A percentile compares a stretch with the other conserved stretches of the same genome.
Conservation (phyloP, 306 rosid species). For the Castanopsis chinensis region DNA sequence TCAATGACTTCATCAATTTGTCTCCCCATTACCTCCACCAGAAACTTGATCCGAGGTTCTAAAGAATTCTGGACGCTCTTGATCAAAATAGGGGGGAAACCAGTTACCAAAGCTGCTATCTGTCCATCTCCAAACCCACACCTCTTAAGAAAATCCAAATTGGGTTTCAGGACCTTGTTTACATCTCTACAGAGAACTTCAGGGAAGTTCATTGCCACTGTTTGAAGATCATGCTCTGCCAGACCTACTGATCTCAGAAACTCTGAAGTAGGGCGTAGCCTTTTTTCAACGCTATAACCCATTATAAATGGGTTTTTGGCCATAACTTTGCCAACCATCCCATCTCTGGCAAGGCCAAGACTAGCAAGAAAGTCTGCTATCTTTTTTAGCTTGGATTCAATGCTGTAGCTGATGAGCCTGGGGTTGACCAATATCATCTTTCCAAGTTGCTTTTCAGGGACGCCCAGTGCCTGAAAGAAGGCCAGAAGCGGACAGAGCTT, state of each 20-base stretch:
- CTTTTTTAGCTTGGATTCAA: conserved; percentile 66
- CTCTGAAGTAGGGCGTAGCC: conserved; percentile 67
- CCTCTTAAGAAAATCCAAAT: conserved; percentile 50
- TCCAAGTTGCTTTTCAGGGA: conserved; percentile 79
- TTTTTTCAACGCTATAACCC: conserved; percentile 82
- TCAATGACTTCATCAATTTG: conserved; percentile 60
- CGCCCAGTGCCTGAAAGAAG: conserved; percentile 75
- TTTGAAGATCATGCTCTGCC: conserved; percentile 57
- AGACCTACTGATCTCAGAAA: conserved; percentile 69
- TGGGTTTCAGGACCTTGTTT: conserved; percentile 64
- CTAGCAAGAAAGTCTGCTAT: conserved; percentile 67
- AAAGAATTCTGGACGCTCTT: conserved; percentile 78
- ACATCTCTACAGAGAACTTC: conserved; percentile 80
- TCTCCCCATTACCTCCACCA: conserved; percentile 81
- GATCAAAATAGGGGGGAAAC: conserved; percentile 80
- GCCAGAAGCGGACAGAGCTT: conserved; percentile 95
- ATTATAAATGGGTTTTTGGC: conserved; percentile 73
- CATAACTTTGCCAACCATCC: conserved; percentile 73
- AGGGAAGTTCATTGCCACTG: conserved; percentile 62
- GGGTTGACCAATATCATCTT: conserved; percentile 78
- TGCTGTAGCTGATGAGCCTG: conserved; percentile 89
- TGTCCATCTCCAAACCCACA: conserved; percentile 69
- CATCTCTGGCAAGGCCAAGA: conserved; percentile 72
- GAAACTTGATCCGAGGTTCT: conserved; percentile 71
- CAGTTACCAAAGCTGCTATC: conserved; percentile 66